Percentiles rank a stretch among this genome's conserved stretches.
phyloP scores from a whole-genome alignment of 75 land plant species.

The Isoetes taiwanensis region DNA sequence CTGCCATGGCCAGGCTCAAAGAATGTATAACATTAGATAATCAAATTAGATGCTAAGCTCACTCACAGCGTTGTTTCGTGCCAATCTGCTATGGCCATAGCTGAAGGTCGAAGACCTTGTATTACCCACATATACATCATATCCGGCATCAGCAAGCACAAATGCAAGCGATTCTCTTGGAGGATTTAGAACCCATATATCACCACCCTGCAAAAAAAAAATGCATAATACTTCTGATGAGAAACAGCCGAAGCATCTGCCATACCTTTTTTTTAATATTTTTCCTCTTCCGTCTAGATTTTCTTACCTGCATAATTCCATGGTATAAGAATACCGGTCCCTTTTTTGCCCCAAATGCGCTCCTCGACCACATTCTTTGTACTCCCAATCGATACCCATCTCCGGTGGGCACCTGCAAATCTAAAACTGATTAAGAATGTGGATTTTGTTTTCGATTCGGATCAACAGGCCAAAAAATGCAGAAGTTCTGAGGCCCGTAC shows the following conservation, averaged over 20 bases:
- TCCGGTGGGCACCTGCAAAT: conserved; percentile 23
- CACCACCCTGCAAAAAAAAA: conserved; percentile 30
- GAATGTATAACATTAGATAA: no score
- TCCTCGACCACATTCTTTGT: conserved; percentile 15
- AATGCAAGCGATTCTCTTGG: conserved; percentile 16
- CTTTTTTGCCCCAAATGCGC: not conserved
- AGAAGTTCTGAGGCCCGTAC: no score
- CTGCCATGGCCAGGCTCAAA: no score
- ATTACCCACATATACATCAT: conserved; percentile 30
- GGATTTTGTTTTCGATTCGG: no score
- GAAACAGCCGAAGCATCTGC: no score
- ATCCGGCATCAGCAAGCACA: conserved; percentile 19
- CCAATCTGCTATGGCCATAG: conserved; percentile 14
- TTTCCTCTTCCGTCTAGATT: no score
- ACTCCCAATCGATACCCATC: conserved; percentile 25
- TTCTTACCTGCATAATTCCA: conserved; percentile 34
- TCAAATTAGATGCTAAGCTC: no score
- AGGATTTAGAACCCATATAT: conserved; percentile 24
- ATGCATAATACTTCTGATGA: no score
- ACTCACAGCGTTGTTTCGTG: conserved; percentile 19
- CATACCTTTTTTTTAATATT: no score
- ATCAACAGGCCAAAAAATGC: no score
- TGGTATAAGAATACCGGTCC: conserved; percentile 33
- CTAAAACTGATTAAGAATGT: no score
- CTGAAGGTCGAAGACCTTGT: conserved; percentile 24